Evolutionary conservation across 768 basidiomycete genomes (phyloP), one percentile per base, ranked within the genome.

Genomic region (Leccinum boreale): DNA sequence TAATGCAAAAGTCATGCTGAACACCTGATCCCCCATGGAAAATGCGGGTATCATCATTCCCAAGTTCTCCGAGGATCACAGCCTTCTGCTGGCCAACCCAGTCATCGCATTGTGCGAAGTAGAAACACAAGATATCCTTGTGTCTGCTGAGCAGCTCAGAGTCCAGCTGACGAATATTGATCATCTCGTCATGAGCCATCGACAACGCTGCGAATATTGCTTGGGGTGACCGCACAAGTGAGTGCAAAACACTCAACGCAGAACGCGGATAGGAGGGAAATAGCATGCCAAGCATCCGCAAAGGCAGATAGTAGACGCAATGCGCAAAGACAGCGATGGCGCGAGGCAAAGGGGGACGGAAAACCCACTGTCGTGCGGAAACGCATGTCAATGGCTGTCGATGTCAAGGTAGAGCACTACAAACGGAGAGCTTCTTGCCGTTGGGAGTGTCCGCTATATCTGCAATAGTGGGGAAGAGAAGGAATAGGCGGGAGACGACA

Each of bases 1-100:
- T 82, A 51, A 92, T 83, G 66, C 85, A 89, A 67, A 90, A 91
- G 15, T 85, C 83, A 67, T 91, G 90, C 3, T 85, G 86, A 36
- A 89, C 77, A 31, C 76, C 78, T 6, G 73, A 65, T 5, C 69
- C 70, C 4, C 76, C 83, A 62, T 80, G 77, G 24, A 79, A 77
- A 29, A 84, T 77, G 31, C 61, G 65, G 45, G 67, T 67, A 23
- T 58, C 68, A 46, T 76, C 70, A 4, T 73, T 70, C 21, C 75
- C 70, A 54, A 86, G 71, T 4, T 66, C 70, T 3, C 61, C 65
- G 35, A 86, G 60, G 15, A 89, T 71, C 6, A 62, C 57, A 17
- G 76, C 70, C 58, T 77, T 80, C 53, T 87, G 78, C 50, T 77
- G 71, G 8, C 85, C 86, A 42, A 92, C 85, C 89, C 89, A 91